phyloP scores from a whole-genome alignment of 2,329 filamentous ascomycete species.

The Arthrobotrys sinensis region DNA sequence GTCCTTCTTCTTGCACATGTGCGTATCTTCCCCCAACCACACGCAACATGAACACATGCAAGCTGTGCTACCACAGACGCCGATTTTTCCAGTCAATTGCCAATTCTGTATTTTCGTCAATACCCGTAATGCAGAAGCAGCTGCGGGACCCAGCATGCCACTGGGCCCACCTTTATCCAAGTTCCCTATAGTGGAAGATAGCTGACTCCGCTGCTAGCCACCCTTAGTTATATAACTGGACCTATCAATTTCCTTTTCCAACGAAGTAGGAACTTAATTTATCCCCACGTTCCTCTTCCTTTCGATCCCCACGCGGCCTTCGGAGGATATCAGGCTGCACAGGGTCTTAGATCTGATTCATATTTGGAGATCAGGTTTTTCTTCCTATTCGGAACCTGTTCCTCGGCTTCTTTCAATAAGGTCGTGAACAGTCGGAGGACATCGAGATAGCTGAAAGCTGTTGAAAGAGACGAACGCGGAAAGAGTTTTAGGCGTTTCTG shows the following conservation, averaged over 20 bases:
- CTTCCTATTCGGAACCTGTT: slow-evolving; percentile 37
- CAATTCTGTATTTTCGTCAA: slow-evolving; percentile 59
- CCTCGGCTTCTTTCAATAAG: slow-evolving; percentile 12
- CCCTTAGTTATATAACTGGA: slow-evolving; percentile 58
- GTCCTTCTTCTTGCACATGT: slow-evolving; percentile 47
- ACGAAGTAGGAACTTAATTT: slow-evolving; percentile 53
- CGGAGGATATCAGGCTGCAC: slow-evolving; percentile 49
- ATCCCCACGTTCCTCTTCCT: slow-evolving; percentile 39
- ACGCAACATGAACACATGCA: slow-evolving; percentile 59
- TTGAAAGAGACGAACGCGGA: slow-evolving; percentile 57
- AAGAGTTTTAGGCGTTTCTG: slow-evolving; percentile 54
- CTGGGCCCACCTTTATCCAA: slow-evolving; percentile 37
- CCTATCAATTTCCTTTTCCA: slow-evolving; percentile 57
- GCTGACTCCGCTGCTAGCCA: slow-evolving; percentile 53
- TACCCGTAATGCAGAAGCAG: slow-evolving; percentile 45
- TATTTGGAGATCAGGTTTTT: slow-evolving; percentile 35
- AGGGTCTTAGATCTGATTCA: slow-evolving; percentile 40
- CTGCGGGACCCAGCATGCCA: slow-evolving; percentile 41
- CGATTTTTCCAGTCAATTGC: slow-evolving; percentile 59
- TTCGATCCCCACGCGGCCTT: slow-evolving; percentile 38
- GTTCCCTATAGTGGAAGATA: slow-evolving; percentile 60
- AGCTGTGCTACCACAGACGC: slow-evolving; percentile 59
- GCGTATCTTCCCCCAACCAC: slow-evolving; percentile 54
- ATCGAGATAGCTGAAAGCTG: slow-evolving; percentile 38
- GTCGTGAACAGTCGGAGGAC: slow-evolving; percentile 6